Conservation (phyloP, 2,329 filamentous ascomycete species). For the Cylindrodendrum hubeiense region DNA sequence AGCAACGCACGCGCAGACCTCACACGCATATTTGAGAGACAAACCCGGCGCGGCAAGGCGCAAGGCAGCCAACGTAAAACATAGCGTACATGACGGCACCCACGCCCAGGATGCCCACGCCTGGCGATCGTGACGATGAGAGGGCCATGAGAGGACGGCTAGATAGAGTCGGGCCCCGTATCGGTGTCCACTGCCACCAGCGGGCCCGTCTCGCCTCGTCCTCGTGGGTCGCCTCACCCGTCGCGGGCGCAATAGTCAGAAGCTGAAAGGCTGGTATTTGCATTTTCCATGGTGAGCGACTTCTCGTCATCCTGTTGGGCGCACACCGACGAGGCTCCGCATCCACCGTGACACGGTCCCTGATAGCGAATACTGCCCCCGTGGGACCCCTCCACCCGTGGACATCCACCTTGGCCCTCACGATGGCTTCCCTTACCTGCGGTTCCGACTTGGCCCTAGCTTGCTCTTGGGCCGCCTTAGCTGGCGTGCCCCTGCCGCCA, state of each 20-base stretch:
- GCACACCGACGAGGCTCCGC: slow-evolving; percentile 27
- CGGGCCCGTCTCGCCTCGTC: slow-evolving; percentile 7
- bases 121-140: slow-evolving; percentile 6
- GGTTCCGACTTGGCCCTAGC: slow-evolving; percentile 22
- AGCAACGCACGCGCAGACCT: slow-evolving; percentile 10
- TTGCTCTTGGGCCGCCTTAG: slow-evolving; percentile 2
- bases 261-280: slow-evolving; percentile 14
- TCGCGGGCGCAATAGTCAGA: slow-evolving; percentile 20
- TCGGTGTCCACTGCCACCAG: slow-evolving; percentile 15
- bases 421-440: slow-evolving; percentile 25
- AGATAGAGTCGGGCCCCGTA: slow-evolving; percentile 17
- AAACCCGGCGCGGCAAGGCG: background rate
- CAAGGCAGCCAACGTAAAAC: background rate
- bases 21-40: slow-evolving; percentile 11
- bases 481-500: slow-evolving; percentile 20
- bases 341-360: slow-evolving; percentile 11
- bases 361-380: slow-evolving; percentile 30
- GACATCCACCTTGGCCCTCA: slow-evolving; percentile 12
- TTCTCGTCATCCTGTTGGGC: slow-evolving; percentile 30
- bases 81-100: background rate
- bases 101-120: slow-evolving; percentile 7
- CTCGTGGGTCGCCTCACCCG: slow-evolving; percentile 8
- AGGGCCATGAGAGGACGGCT: slow-evolving; percentile 11
- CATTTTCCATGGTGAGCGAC: slow-evolving; percentile 19
- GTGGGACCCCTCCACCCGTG: background rate